A percentile compares a stretch with the other conserved stretches of the same genome.
These are phyloP conservation scores for Albifimbria verrucaria DNA, from an alignment of 2,329 filamentous ascomycete genomes.

Conservation along the genomic window DNA sequence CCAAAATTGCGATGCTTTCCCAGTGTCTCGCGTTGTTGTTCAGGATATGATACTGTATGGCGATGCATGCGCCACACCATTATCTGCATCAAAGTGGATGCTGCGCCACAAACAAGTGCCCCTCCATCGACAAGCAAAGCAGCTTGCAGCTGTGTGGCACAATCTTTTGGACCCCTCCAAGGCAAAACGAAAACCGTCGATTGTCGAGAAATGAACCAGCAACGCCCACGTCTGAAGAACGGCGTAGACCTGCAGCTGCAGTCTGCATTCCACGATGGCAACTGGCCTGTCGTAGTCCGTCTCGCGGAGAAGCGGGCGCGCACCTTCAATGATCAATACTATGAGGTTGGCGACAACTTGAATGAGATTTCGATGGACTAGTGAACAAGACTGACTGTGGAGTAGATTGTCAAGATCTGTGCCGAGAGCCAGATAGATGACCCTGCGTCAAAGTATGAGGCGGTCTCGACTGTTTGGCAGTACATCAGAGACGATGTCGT, in stretches of 20 bases:
- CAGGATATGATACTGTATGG: too few species aligned
- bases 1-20: too few species aligned
- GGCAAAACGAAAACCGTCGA: background rate
- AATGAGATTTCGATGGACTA: too few species aligned
- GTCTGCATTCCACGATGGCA: slow-evolving; percentile 50
- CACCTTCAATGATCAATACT: slow-evolving; percentile 51
- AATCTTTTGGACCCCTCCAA: slow-evolving; percentile 20
- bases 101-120: slow-evolving; percentile 3
- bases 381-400: background rate
- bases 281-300: slow-evolving; percentile 49
- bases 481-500: slow-evolving; percentile 43
- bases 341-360: slow-evolving; percentile 39
- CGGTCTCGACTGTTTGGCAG: slow-evolving; percentile 40
- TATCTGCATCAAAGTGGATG: too few species aligned
- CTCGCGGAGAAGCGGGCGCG: slow-evolving; percentile 50
- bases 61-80: too few species aligned
- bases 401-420: slow-evolving; percentile 45
- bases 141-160: too few species aligned
- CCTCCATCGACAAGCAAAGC: slow-evolving; percentile 14
- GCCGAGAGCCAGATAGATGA: slow-evolving; percentile 53
- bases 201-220: slow-evolving; percentile 24
- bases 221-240: slow-evolving; percentile 39
- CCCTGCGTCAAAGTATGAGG: slow-evolving; percentile 40
- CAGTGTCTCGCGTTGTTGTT: too few species aligned
- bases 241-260: slow-evolving; percentile 53